Evolutionary conservation across 257 asterid genomes (phyloP).

Genomic region (Ajuga chamaepitys): DNA sequence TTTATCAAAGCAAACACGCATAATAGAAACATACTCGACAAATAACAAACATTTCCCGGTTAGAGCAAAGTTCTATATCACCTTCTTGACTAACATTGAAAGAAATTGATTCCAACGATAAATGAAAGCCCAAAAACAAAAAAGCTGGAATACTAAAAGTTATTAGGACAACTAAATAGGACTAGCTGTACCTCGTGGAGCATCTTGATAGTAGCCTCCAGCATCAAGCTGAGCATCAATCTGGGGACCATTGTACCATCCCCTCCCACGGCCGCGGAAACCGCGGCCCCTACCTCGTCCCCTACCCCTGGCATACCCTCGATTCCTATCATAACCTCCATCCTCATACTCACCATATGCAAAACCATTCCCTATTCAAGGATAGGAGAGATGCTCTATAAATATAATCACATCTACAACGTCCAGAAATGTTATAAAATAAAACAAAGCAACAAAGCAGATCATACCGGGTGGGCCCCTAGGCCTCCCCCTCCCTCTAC

Average conservation of each 20-base stretch:
- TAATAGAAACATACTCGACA: too few species aligned
- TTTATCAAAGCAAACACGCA: too few species aligned
- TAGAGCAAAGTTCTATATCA: too few species aligned
- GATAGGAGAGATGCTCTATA: background rate
- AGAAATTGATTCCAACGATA: too few species aligned
- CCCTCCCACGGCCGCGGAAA: conserved; percentile 43
- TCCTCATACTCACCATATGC: conserved; percentile 55
- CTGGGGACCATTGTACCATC: conserved; percentile 33
- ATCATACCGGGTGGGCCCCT: conserved; percentile 50
- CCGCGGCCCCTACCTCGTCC: conserved; percentile 73
- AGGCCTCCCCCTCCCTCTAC: conserved; percentile 81
- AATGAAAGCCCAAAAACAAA: too few species aligned
- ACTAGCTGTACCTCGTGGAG: conserved; percentile 33
- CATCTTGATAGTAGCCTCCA: conserved; percentile 61
- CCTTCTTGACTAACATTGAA: too few species aligned
- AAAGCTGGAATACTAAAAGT: too few species aligned
- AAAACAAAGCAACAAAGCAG: background rate
- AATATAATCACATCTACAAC: background rate
- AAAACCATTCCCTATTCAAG: conserved; percentile 56
- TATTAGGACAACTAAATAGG: background rate
- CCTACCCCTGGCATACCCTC: conserved; percentile 64
- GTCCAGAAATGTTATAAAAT: background rate
- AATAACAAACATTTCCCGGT: too few species aligned
- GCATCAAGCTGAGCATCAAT: conserved; percentile 44
- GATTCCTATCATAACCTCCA: conserved; percentile 68